phyloP scores from a whole-genome alignment of 306 rosid species.

The Astragalus membranaceus region DNA sequence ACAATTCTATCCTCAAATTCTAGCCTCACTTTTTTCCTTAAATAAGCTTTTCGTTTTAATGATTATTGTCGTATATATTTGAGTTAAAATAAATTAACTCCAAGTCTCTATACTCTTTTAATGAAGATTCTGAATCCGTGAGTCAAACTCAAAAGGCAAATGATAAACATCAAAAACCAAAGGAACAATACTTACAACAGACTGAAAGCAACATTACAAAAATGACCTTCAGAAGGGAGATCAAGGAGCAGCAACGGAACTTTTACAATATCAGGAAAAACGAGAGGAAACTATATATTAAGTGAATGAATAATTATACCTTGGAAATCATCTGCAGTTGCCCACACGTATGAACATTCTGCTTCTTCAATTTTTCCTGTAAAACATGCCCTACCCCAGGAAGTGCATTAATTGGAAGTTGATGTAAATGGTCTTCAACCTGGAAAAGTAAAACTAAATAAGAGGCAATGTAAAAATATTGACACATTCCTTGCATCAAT shows the following conservation, averaged over 20 bases:
- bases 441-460: constrained; percentile 27
- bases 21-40: background rate
- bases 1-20: background rate
- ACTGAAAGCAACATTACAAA: constrained; percentile 13
- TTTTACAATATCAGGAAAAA: background rate
- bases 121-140: background rate
- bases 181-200: background rate
- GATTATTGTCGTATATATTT: background rate
- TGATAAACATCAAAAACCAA: background rate
- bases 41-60: background rate
- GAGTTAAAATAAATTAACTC: background rate
- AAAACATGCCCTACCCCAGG: constrained; percentile 84
- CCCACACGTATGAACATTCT: constrained; percentile 62
- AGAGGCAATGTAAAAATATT: constrained; percentile 8
- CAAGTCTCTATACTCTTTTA: background rate
- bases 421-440: constrained; percentile 69
- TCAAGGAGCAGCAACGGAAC: constrained; percentile 2
- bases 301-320: constrained; percentile 34
- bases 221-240: background rate
- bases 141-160: background rate
- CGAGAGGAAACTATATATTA: constrained; percentile 9
- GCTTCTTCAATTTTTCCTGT: constrained; percentile 74
- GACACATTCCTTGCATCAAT: constrained; percentile 13
- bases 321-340: constrained; percentile 63
- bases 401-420: constrained; percentile 71